These are phyloP conservation scores for Thermomucor indicae-seudaticae DNA, from an alignment of 371 early-diverging fungal genomes.

Conservation along the genomic window DNA sequence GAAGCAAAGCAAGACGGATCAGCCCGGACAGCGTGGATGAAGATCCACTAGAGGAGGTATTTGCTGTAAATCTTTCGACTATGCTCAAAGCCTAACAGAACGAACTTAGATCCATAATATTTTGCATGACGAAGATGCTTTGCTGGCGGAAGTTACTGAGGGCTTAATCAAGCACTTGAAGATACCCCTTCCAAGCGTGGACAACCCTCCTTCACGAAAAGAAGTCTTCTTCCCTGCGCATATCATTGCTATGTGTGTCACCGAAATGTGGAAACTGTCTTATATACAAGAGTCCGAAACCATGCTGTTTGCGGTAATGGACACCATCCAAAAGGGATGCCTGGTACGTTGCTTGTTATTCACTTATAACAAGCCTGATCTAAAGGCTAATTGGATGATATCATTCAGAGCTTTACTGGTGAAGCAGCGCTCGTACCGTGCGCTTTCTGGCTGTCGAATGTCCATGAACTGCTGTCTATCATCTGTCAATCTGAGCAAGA, in stretches of 20 bases:
- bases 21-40: conserved; percentile 15
- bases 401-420: conserved; percentile 30
- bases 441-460: conserved; percentile 93
- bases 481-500: conserved; percentile 35
- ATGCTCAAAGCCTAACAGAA: not conserved
- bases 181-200: conserved; percentile 84
- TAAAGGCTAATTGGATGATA: not conserved
- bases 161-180: conserved; percentile 84
- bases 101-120: conserved; percentile 33
- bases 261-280: conserved; percentile 82
- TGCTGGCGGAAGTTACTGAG: conserved; percentile 86
- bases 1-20: conserved; percentile 13
- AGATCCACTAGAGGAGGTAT: conserved; percentile 17
- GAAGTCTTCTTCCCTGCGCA: conserved; percentile 94
- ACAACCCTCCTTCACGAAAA: conserved; percentile 73
- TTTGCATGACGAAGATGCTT: conserved; percentile 65
- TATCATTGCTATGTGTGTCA: conserved; percentile 77
- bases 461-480: conserved; percentile 83
- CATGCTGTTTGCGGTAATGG: conserved; percentile 80
- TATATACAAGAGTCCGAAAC: conserved; percentile 77
- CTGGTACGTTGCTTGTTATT: no score
- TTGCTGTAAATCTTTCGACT: not conserved
- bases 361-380: not conserved
- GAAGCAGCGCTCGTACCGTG: conserved; percentile 63
- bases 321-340: conserved; percentile 73